Conservation (phyloP, 1,284 basidiomycete genomes). For the Waitea zeae region DNA sequence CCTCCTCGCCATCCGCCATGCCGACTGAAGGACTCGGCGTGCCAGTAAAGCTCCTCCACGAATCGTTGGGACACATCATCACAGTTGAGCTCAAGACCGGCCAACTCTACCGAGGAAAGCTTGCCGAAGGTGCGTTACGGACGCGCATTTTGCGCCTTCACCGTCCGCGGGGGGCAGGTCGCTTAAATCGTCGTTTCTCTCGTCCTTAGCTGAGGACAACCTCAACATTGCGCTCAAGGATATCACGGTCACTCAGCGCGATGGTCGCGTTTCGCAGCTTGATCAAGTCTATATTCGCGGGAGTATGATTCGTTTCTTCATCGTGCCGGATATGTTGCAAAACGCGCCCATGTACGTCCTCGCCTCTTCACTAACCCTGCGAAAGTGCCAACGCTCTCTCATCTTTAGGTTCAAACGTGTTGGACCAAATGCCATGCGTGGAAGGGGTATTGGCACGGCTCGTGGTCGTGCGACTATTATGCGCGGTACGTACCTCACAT, state of each 20-base stretch:
- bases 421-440: constrained; percentile 96
- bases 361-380: neutral
- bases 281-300: constrained; percentile 99
- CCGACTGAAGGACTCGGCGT: constrained; percentile 51
- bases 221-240: constrained; percentile 94
- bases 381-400: neutral
- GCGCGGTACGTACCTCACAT: constrained; percentile 49
- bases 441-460: constrained; percentile 96
- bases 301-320: constrained; percentile 96
- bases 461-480: constrained; percentile 94
- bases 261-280: constrained; percentile 97
- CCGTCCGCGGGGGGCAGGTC: too few relatives aligned
- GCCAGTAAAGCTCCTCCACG: constrained; percentile 84
- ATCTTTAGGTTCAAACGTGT: constrained; percentile 87
- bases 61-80: constrained; percentile 90
- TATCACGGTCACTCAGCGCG: constrained; percentile 94
- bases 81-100: constrained; percentile 98
- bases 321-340: constrained; percentile 98
- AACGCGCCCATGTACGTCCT: constrained; percentile 91
- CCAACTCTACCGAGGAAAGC: constrained; percentile 91
- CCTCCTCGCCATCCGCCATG: too few relatives aligned
- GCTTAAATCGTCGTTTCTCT: constrained; percentile 9
- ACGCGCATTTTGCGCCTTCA: neutral
- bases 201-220: constrained; percentile 81
- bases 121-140: constrained; percentile 72